These are phyloP conservation scores for Cryphonectria radicalis DNA, from an alignment of 2,329 filamentous ascomycete species.

Conservation along the genomic window DNA sequence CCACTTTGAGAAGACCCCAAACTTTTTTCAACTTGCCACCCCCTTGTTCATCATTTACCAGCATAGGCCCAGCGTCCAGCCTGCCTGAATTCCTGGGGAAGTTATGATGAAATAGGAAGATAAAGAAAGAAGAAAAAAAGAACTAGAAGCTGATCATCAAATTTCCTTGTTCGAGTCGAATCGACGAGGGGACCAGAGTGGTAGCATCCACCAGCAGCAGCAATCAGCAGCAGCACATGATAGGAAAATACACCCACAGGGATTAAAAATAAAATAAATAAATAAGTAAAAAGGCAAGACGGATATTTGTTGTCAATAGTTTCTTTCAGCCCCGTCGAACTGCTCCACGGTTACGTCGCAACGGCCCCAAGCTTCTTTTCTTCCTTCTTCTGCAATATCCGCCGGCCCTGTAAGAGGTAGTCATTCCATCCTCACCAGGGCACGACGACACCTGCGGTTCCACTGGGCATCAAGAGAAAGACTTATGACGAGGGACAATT, in stretches of 20 bases:
- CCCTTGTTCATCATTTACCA: conserved; percentile 27
- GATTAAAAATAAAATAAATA: neutral
- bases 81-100: conserved; percentile 13
- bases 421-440: neutral
- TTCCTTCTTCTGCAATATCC: neutral
- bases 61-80: neutral
- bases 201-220: neutral
- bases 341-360: neutral
- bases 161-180: neutral
- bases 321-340: neutral
- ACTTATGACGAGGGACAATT: neutral
- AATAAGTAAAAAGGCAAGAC: neutral
- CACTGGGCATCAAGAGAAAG: neutral
- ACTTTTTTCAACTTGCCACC: conserved; percentile 29
- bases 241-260: neutral
- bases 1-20: conserved; percentile 4
- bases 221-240: neutral
- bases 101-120: conserved; percentile 23
- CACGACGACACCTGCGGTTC: neutral
- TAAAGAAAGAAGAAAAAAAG: conserved; percentile 10
- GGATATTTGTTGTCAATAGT: neutral
- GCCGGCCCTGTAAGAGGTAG: neutral
- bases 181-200: neutral
- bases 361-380: neutral
- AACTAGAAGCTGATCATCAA: neutral